Evolutionary conservation across 345 rosid genomes (phyloP).

Genomic region (Nephelium lappaceum): DNA sequence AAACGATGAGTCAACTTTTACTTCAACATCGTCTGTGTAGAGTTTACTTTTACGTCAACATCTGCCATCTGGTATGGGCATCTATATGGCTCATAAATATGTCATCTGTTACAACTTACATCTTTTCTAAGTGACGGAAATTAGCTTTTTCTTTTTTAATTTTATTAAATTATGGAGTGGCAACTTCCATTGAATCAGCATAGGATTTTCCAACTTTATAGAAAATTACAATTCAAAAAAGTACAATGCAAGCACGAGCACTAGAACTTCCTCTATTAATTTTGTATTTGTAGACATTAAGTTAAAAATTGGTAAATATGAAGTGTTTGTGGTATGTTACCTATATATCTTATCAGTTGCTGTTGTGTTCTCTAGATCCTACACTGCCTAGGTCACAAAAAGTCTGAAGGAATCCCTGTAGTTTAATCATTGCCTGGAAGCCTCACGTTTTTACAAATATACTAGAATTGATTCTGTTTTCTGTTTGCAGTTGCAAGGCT

Average conservation of each 20-base stretch:
- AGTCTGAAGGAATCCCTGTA: not conserved
- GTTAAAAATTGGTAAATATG: no score
- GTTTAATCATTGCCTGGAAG: not conserved
- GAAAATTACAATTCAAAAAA: not conserved
- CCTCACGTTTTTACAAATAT: not conserved
- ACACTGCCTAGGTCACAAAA: not conserved
- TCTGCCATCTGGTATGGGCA: not conserved
- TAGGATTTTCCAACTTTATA: not conserved
- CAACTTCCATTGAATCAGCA: not conserved
- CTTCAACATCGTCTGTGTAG: no score
- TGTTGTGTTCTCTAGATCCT: not conserved
- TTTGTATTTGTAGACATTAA: not conserved
- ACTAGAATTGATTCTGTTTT: not conserved
- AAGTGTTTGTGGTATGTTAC: not conserved
- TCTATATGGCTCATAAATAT: not conserved
- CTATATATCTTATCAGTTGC: not conserved
- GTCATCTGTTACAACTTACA: not conserved
- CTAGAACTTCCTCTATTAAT: no score
- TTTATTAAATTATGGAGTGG: not conserved
- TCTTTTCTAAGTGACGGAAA: not conserved
- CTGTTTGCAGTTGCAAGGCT: slow-evolving; percentile 64
- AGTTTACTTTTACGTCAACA: not conserved
- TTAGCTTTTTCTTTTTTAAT: not conserved
- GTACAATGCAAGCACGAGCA: not conserved
- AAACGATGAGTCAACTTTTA: not conserved